These are phyloP conservation scores for Phytophthora foliorum DNA, from an alignment of 352 stramenopile species.

Conservation along the genomic window DNA sequence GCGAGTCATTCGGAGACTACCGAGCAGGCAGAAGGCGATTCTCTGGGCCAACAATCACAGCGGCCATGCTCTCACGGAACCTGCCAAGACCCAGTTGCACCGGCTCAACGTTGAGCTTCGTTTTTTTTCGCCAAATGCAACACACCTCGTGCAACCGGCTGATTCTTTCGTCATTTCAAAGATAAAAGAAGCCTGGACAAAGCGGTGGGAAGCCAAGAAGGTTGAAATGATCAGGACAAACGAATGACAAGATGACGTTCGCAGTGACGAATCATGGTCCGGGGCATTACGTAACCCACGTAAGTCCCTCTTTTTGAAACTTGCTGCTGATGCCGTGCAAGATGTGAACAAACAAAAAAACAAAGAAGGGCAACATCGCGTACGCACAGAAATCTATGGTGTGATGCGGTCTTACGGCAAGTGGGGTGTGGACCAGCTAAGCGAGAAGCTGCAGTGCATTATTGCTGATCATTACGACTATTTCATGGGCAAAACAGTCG, in stretches of 20 bases:
- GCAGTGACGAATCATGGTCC: background rate
- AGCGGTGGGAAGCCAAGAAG: slow-evolving; percentile 3
- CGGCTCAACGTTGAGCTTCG: too few relatives aligned
- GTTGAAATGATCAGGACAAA: slow-evolving; percentile 1
- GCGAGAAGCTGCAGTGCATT: background rate
- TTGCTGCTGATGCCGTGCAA: background rate
- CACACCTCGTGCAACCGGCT: too few relatives aligned
- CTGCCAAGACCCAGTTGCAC: too few relatives aligned
- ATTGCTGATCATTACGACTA: slow-evolving; percentile 1
- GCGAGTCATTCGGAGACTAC: background rate
- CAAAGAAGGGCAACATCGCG: background rate
- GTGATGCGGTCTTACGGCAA: slow-evolving; percentile 2
- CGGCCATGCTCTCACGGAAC: background rate
- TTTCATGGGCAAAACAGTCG: background rate
- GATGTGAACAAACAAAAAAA: background rate
- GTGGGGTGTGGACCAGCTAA: background rate
- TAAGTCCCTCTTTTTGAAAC: slow-evolving; percentile 5
- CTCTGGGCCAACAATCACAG: background rate
- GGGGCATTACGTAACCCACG: background rate
- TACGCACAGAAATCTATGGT: slow-evolving; percentile 4
- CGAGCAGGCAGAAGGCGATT: background rate
- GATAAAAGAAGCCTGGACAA: slow-evolving; percentile 7
- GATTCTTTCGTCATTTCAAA: background rate
- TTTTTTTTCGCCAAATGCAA: too few relatives aligned
- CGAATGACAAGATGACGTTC: slow-evolving; percentile 4